A percentile compares a stretch with the other conserved stretches of the same genome.
Conservation (phyloP, 176 grass and related monocot species). For the Triticum timopheevii region DNA sequence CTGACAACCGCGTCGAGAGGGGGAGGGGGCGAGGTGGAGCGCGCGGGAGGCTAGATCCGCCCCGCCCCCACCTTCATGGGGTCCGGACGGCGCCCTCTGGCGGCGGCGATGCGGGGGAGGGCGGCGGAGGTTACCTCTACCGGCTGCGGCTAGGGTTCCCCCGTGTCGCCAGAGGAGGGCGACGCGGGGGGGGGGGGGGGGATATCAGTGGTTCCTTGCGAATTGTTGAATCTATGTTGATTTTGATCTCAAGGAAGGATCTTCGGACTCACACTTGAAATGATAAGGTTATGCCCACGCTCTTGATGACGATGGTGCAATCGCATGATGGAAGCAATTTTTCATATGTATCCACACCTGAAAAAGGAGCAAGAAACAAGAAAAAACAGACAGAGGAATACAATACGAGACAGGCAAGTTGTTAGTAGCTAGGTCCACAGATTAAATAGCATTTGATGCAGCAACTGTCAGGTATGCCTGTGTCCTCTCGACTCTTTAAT, state of each 20-base stretch:
- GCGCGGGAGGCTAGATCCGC: no score
- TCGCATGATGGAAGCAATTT: not conserved
- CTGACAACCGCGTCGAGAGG: no score
- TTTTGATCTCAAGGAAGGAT: not conserved
- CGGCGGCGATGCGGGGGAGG: no score
- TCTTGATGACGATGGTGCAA: not conserved
- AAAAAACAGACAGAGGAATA: not conserved
- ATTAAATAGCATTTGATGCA: conserved; percentile 27
- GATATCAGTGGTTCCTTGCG: no score
- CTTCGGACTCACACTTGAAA: not conserved
- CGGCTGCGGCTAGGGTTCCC: no score
- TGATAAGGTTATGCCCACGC: conserved; percentile 4
- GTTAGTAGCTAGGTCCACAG: not conserved
- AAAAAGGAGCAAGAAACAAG: not conserved
- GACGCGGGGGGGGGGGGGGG: no score
- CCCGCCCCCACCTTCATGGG: no score
- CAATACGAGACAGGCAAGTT: not conserved
- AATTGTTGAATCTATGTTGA: no score
- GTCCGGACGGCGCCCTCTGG: no score
- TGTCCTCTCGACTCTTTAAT: not conserved
- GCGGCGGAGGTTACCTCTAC: no score
- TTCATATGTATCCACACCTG: not conserved
- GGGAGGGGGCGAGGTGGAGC: no score
- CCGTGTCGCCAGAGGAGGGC: no score
- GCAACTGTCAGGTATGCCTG: not conserved